These are phyloP conservation scores for Leccinum uliginosum DNA, from an alignment of 768 basidiomycete genomes.

Conservation along the genomic window DNA sequence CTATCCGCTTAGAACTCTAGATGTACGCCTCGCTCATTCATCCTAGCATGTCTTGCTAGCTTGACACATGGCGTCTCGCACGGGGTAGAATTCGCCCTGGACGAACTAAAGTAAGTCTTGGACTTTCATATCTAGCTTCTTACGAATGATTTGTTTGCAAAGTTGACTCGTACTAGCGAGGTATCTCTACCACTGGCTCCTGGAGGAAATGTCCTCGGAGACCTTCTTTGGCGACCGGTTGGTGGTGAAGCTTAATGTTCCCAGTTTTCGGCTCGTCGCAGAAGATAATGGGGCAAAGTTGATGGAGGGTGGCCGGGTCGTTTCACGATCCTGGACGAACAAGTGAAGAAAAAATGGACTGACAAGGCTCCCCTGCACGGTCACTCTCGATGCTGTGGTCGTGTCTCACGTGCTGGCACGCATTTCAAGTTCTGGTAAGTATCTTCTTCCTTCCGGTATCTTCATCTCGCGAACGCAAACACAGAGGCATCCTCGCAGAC, in stretches of 20 bases:
- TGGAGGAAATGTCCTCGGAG: neutral
- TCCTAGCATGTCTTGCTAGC: slow-evolving; percentile 38
- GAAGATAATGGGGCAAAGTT: neutral
- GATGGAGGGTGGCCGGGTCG: neutral
- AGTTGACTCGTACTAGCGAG: neutral
- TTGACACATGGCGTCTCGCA: slow-evolving; percentile 21
- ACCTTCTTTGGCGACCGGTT: neutral
- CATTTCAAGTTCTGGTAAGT: too few relatives aligned
- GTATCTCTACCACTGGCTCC: neutral
- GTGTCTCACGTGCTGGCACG: neutral
- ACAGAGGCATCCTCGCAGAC: too few relatives aligned
- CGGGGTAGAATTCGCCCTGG: slow-evolving; percentile 16
- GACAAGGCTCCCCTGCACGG: neutral
- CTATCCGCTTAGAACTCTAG: slow-evolving; percentile 64
- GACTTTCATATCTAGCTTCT: neutral
- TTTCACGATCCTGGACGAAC: neutral
- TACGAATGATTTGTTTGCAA: neutral
- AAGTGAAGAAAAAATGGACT: neutral
- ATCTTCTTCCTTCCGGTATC: neutral
- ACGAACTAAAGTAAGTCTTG: neutral
- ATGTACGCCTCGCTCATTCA: slow-evolving; percentile 76
- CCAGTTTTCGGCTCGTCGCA: slow-evolving; percentile 1
- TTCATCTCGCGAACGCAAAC: neutral
- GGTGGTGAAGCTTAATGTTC: neutral
- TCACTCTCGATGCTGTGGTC: neutral